phyloP scores from a whole-genome alignment of 257 asterid species.

The Scutellaria baicalensis region DNA sequence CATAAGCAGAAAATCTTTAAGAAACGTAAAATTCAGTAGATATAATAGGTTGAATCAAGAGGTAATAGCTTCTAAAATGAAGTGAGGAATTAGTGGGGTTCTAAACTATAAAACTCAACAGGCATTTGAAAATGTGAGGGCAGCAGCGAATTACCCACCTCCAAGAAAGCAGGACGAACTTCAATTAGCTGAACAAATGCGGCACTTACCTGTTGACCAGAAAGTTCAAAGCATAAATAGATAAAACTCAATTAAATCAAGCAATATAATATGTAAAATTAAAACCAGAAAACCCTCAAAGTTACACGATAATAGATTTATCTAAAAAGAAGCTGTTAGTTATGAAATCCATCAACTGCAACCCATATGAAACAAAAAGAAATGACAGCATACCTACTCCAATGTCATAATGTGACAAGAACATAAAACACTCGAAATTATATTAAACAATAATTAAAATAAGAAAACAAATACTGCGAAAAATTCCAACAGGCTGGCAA shows the following conservation, averaged over 20 bases:
- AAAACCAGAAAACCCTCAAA: background rate
- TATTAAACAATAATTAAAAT: background rate
- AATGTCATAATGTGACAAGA: background rate
- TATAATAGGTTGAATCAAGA: background rate
- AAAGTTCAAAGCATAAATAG: background rate
- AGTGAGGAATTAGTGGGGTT: background rate
- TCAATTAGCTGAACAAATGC: conserved; percentile 96
- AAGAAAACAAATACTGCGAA: background rate
- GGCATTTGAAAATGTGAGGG: background rate
- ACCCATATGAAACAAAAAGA: background rate
- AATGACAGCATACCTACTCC: background rate
- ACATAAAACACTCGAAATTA: background rate
- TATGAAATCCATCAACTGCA: background rate
- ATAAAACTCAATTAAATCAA: conserved; percentile 7
- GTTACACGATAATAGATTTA: background rate
- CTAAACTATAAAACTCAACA: background rate
- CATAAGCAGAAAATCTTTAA: background rate
- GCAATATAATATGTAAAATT: background rate
- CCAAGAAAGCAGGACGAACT: conserved; percentile 76
- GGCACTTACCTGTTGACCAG: conserved; percentile 79
- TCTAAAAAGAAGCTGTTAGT: background rate
- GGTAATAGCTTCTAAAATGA: background rate
- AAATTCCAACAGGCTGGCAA: background rate
- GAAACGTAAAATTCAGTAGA: background rate
- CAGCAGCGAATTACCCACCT: conserved; percentile 48